Evolutionary conservation across 164 flowering plant genomes (phyloP).

Genomic region (Stephania japonica): DNA sequence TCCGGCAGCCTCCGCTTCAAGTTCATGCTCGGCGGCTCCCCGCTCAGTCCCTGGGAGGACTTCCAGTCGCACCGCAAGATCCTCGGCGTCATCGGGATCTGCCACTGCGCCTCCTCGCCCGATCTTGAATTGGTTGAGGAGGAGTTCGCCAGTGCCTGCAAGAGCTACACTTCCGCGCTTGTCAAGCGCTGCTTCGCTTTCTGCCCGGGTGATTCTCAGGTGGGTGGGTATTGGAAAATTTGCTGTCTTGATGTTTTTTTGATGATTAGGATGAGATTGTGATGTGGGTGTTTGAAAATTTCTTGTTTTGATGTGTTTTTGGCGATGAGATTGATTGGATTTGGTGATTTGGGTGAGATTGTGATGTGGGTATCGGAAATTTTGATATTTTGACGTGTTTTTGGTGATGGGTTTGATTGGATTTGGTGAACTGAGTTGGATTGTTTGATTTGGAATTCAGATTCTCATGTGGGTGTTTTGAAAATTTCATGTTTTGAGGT

Average conservation of each 20-base stretch:
- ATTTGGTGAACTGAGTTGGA: too few relatives aligned
- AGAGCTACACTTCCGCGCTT: slow-evolving; percentile 57
- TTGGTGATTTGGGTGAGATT: too few relatives aligned
- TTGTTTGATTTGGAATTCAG: too few relatives aligned
- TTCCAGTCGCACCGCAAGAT: slow-evolving; percentile 89
- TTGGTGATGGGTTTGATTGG: too few relatives aligned
- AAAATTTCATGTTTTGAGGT: too few relatives aligned
- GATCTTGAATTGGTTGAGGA: slow-evolving; percentile 58
- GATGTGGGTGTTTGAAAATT: not conserved
- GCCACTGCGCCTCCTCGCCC: slow-evolving; percentile 83
- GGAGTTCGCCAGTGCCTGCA: slow-evolving; percentile 47
- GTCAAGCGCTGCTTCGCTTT: slow-evolving; percentile 88
- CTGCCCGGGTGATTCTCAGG: slow-evolving; percentile 84
- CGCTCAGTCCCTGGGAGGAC: slow-evolving; percentile 93
- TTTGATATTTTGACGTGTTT: too few relatives aligned
- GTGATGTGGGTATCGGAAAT: too few relatives aligned
- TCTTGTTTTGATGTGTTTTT: too few relatives aligned
- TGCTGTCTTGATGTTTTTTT: too few relatives aligned
- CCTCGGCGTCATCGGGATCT: slow-evolving; percentile 79
- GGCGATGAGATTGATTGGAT: too few relatives aligned
- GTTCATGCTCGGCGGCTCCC: slow-evolving; percentile 79
- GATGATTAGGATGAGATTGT: not conserved
- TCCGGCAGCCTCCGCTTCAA: slow-evolving; percentile 73
- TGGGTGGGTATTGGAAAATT: too few relatives aligned
- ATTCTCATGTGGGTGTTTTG: too few relatives aligned